phyloP scores from a whole-genome alignment of 2,329 filamentous ascomycete genomes.

The Capronia epimyces region DNA sequence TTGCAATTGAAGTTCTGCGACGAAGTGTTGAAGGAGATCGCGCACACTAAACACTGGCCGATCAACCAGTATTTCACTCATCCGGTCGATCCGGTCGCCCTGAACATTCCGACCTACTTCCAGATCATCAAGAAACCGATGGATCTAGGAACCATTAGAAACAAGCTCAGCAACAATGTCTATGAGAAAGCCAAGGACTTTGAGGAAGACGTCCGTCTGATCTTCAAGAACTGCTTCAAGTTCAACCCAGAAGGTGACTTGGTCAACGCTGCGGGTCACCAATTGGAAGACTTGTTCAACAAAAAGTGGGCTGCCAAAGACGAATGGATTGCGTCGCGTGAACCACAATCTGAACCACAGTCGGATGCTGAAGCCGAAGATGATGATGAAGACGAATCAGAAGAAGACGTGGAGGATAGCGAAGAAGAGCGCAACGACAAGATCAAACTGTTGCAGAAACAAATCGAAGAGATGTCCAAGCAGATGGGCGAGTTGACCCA shows the following conservation, averaged over 20 bases:
- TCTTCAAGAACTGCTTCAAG: constrained; percentile 83
- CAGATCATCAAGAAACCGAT: constrained; percentile 94
- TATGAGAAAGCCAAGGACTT: constrained; percentile 82
- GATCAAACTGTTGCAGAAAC: constrained; percentile 61
- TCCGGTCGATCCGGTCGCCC: constrained; percentile 86
- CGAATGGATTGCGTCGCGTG: constrained; percentile 72
- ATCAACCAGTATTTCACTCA: constrained; percentile 70
- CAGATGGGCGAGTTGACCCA: constrained; percentile 52
- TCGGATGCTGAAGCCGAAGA: constrained; percentile 63
- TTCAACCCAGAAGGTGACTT: constrained; percentile 81
- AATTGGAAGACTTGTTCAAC: constrained; percentile 70
- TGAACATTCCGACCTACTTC: constrained; percentile 90
- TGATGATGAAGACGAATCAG: constrained; percentile 66
- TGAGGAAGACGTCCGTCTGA: constrained; percentile 72
- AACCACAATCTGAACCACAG: constrained; percentile 58
- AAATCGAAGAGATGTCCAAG: constrained; percentile 69
- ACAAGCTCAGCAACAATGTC: constrained; percentile 69
- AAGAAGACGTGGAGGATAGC: constrained; percentile 56
- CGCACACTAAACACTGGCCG: constrained; percentile 63
- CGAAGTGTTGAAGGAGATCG: constrained; percentile 70
- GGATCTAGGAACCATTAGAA: constrained; percentile 78
- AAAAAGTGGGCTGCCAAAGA: constrained; percentile 71
- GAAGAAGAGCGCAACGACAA: constrained; percentile 57
- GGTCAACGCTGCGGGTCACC: constrained; percentile 65
- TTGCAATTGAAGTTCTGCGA: constrained; percentile 88